Conservation (phyloP, 495 filamentous ascomycete genomes). For the Penicillium longicatenatum region DNA sequence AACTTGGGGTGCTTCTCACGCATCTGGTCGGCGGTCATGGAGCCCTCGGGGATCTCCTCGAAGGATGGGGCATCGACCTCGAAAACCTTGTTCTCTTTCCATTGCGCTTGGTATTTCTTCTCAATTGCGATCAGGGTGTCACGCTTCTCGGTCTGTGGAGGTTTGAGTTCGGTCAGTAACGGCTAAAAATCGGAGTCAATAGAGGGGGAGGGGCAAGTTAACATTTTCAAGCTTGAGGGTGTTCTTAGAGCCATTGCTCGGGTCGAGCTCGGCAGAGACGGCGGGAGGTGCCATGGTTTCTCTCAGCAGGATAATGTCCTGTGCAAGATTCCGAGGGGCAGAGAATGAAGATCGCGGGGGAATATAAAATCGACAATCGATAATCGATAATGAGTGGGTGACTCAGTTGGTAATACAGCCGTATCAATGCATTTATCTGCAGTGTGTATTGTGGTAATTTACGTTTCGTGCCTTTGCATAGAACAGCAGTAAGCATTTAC, state of each 20-base stretch:
- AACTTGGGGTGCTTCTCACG: slow-evolving; percentile 85
- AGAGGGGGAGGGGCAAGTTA: slow-evolving; percentile 33
- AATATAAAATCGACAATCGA: slow-evolving; percentile 12
- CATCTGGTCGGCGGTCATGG: slow-evolving; percentile 69
- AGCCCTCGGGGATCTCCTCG: slow-evolving; percentile 69
- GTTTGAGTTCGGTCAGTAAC: slow-evolving; percentile 20
- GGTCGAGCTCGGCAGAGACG: slow-evolving; percentile 59
- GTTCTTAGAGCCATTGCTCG: slow-evolving; percentile 61
- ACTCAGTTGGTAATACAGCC: slow-evolving; percentile 17
- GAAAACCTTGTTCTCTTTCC: slow-evolving; percentile 79
- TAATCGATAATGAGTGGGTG: slow-evolving; percentile 16
- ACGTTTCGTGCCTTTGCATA: neutral
- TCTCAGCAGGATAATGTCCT: slow-evolving; percentile 24
- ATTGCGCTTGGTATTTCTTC: slow-evolving; percentile 88
- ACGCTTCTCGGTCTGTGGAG: slow-evolving; percentile 79
- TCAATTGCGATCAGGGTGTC: slow-evolving; percentile 85
- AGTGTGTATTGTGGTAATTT: neutral
- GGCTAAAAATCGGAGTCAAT: slow-evolving; percentile 19
- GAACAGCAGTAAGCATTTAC: neutral
- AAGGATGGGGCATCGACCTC: slow-evolving; percentile 79
- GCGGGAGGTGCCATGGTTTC: slow-evolving; percentile 56
- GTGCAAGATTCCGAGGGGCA: slow-evolving; percentile 31
- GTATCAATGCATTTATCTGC: slow-evolving; percentile 19
- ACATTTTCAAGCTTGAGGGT: slow-evolving; percentile 78
- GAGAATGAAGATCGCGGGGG: slow-evolving; percentile 37